Conservation (phyloP, 495 filamentous ascomycete species). For the Neurospora sp. region DNA sequence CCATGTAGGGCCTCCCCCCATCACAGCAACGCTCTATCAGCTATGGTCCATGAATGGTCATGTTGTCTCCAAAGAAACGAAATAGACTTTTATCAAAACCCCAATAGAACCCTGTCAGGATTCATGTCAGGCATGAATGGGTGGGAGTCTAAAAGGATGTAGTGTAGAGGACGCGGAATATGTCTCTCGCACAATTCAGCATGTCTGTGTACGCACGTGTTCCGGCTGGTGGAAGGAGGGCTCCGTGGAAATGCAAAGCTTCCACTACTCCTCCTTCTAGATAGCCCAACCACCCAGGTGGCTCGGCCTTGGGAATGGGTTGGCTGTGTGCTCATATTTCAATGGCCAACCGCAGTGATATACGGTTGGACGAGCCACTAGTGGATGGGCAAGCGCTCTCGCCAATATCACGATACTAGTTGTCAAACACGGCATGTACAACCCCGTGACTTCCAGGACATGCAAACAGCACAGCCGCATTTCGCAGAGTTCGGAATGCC, state of each 20-base stretch:
- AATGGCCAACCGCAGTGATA: not conserved
- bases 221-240: not conserved
- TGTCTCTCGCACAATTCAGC: not conserved
- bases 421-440: not conserved
- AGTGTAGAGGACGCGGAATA: not conserved
- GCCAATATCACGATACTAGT: not conserved
- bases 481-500: not conserved
- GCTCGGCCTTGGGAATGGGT: not conserved
- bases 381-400: not conserved
- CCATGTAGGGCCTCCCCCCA: not conserved
- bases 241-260: not conserved
- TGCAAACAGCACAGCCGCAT: not conserved
- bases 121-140: not conserved
- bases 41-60: not conserved
- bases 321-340: not conserved
- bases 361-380: not conserved
- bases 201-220: not conserved
- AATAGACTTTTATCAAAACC: not conserved
- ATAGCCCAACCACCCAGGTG: not conserved
- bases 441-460: not conserved
- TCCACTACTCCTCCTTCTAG: not conserved
- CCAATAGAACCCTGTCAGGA: not conserved
- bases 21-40: not conserved
- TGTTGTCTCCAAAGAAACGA: not conserved
- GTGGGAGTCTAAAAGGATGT: not conserved